Base-by-base conservation (phyloP, 225 moss, liverwort and hornwort species). In the Sphagnum tenellum region DNA sequence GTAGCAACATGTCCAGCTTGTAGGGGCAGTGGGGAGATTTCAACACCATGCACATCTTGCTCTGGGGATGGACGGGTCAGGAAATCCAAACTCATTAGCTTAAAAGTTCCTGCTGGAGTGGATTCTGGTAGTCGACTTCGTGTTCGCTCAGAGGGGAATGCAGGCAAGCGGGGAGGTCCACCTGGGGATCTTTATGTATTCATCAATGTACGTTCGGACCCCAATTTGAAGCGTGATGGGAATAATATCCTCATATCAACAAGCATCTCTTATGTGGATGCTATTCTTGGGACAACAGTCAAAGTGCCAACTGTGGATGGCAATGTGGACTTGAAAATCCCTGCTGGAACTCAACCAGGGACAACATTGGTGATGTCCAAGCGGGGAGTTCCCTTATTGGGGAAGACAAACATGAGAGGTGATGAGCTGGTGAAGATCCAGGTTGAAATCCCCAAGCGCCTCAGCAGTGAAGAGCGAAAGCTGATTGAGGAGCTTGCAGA, bases 181-280 rank as follows among this genome's bases (percentile, higher is more conserved):
- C 79, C 82, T 3, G 82, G 82, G 45, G 82, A 82, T 76, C 61
- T 82, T 5, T 82, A 82, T 50, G 79, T 82, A 45, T 82, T 82
- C 68, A 77, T 82, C 67, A 82, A 76, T 67, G 82, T 82, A 3
- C 72, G 76, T 4, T 73, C 68, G 5, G 82, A 82, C 51, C 73
- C 82, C 13, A 78, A 78, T 47, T 69, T 82, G 53, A 82, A 82
- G 73, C 67, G 82, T 56, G 82, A 82, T 64, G 82, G 82, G 2
- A 82, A 78, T 47, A 82, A 82, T 51, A 82, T 78, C 48, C 67
- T 82, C 66, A 82, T 78, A 47, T 82, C 82, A 2, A 59, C 54
- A 54, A 82, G 78, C 67, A 73, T 82, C 7, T 78, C 82, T 1
- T 82, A 82, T 67, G 75, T 76, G 29, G 82, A 82, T 68, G 82